Conservation (phyloP, 805 yeast genomes). For the Metschnikowia gruessii region DNA sequence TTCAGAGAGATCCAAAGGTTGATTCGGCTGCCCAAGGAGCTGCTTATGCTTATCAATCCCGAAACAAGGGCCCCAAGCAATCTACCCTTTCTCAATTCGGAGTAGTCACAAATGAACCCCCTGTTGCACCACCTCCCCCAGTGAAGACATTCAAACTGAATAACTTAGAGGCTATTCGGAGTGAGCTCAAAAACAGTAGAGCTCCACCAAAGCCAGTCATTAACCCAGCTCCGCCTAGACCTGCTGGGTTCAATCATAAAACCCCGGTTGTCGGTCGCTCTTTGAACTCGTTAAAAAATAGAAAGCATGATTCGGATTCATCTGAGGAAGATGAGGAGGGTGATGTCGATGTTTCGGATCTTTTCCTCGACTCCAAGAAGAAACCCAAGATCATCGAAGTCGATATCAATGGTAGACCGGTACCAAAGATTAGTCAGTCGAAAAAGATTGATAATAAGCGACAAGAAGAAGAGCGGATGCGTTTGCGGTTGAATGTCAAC, state of each 20-base stretch:
- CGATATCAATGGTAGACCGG: slow-evolving; percentile 44
- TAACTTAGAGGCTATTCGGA: slow-evolving; percentile 34
- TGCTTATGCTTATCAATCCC: slow-evolving; percentile 21
- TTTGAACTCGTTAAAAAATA: slow-evolving; percentile 33
- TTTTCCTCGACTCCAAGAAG: slow-evolving; percentile 37
- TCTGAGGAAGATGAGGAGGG: slow-evolving; percentile 34
- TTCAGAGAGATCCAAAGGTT: slow-evolving; percentile 4
- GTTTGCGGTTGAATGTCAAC: slow-evolving; percentile 73
- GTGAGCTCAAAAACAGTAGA: slow-evolving; percentile 27
- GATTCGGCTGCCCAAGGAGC: slow-evolving; percentile 19
- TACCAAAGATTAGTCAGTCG: slow-evolving; percentile 22
- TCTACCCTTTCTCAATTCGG: slow-evolving; percentile 38
- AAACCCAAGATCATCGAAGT: slow-evolving; percentile 39
- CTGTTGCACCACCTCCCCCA: slow-evolving; percentile 38
- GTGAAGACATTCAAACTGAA: slow-evolving; percentile 27
- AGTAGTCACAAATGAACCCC: slow-evolving; percentile 29
- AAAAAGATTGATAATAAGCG: slow-evolving; percentile 36
- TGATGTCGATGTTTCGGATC: slow-evolving; percentile 39
- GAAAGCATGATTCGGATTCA: slow-evolving; percentile 30
- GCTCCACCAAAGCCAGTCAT: slow-evolving; percentile 18
- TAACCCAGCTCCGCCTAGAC: slow-evolving; percentile 50
- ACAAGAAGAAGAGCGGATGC: slow-evolving; percentile 71
- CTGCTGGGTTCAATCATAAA: slow-evolving; percentile 51
- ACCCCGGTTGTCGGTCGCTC: slow-evolving; percentile 35
- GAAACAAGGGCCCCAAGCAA: slow-evolving; percentile 28